phyloP scores from a whole-genome alignment of 257 asterid genomes.

The Solanum paucissectum region DNA sequence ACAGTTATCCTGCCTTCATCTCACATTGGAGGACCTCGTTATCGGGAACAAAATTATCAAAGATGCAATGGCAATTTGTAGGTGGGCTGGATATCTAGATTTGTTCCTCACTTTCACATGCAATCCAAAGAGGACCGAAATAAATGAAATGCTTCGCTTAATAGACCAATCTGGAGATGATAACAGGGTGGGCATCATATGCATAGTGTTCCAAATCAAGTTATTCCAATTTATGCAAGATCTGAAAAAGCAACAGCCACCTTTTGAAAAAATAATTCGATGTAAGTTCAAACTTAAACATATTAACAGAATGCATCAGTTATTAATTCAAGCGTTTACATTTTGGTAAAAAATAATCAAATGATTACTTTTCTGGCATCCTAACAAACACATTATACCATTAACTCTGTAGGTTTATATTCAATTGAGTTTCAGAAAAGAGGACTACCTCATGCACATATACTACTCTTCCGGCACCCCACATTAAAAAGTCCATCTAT shows the following conservation, averaged over 20 bases:
- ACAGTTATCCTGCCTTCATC: too few species aligned
- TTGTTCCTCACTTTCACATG: too few species aligned
- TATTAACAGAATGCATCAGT: background rate
- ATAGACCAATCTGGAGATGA: background rate
- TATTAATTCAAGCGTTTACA: too few species aligned
- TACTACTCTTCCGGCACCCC: background rate
- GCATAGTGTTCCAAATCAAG: background rate
- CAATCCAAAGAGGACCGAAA: too few species aligned
- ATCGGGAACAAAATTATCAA: background rate
- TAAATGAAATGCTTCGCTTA: too few species aligned
- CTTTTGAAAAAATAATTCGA: background rate
- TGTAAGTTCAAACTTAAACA: background rate
- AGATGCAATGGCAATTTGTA: too few species aligned
- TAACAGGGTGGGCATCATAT: background rate
- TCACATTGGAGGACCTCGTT: background rate
- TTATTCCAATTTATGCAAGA: background rate
- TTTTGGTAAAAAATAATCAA: too few species aligned
- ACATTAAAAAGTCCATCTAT: background rate
- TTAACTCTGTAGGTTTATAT: background rate
- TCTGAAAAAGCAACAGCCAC: background rate
- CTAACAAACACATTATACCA: background rate
- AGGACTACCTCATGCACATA: background rate
- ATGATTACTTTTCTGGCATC: background rate
- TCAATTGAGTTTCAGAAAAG: background rate
- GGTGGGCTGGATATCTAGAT: too few species aligned